Percentiles rank a stretch among this genome's conserved stretches.
Evolutionary conservation across 495 filamentous ascomycete species (phyloP).

Genomic region (Hyaloscypha hepaticicola): DNA sequence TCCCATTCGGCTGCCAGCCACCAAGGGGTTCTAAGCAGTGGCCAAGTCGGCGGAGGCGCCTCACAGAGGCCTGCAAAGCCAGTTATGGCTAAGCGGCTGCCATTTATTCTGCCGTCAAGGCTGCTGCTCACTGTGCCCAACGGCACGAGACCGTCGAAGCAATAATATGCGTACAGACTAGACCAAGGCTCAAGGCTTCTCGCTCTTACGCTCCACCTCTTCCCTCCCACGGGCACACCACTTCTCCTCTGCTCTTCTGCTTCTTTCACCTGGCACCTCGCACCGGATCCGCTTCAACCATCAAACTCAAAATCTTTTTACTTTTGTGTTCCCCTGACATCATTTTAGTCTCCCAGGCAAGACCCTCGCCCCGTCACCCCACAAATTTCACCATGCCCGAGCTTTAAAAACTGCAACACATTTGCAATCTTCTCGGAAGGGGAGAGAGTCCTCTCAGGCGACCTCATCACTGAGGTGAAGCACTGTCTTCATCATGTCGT

Average conservation of each 20-base stretch:
- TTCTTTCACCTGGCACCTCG: background rate
- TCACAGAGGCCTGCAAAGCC: no score
- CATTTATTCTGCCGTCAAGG: no score
- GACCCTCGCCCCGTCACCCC: background rate
- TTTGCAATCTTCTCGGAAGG: conserved; percentile 29
- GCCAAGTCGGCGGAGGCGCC: background rate
- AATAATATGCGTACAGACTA: background rate
- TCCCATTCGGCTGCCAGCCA: conserved; percentile 2
- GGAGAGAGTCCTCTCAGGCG: background rate
- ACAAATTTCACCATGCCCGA: conserved; percentile 24
- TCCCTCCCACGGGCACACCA: background rate
- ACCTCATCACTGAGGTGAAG: conserved; percentile 18
- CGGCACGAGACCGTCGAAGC: background rate
- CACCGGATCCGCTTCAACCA: background rate
- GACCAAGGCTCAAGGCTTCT: background rate
- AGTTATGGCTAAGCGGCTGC: no score
- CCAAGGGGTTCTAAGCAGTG: no score
- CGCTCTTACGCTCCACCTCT: no score
- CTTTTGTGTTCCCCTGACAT: background rate
- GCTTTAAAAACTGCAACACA: conserved; percentile 37
- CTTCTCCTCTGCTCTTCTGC: background rate
- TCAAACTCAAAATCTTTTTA: background rate
- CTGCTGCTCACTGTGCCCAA: background rate
- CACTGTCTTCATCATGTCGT: conserved; percentile 50
- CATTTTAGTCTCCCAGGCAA: background rate